Base-by-base conservation (phyloP, 306 rosid species). In the Hippophae tibetana region DNA sequence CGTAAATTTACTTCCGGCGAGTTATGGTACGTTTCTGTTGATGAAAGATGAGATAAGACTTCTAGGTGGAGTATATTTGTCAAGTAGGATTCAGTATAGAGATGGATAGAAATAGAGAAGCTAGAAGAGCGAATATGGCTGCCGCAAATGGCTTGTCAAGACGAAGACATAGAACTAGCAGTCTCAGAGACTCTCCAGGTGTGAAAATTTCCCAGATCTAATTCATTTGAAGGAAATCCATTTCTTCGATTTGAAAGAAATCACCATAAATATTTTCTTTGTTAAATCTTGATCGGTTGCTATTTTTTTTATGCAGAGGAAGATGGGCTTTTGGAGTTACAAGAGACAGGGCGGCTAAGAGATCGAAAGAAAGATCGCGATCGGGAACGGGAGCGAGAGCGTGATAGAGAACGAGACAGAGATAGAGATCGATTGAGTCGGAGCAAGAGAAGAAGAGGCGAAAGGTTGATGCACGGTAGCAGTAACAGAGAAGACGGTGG, bases 101-200 rank as follows among this genome's bases (percentile, higher is more conserved):
- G 75, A 92, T 93, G 97, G 99, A 93, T 61, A 87, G 95, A 55
- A 93, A 73, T 55, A 79, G 97, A 69, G 99, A 93, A 54, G 85
- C 74, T 2, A 82, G 97, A 25, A 83, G 95, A 66, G 57, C 61
- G 6, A 69, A 80, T 60, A 80, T 82, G 88, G 84, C 84, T n/a
- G 84, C 86, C 25, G 10, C 76, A 13, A 90, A 90, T 74, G 86
- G 90, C 26, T 58, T 90, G 65, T 54, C 89, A 0, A 76, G 94
- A 71, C 82, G 99, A n/a, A 76, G 99, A 68, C 86, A 74, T 56
- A 82, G 94, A 38, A 82, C 68, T 77, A 74, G 75, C 71, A 79
- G 84, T 69, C 89, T 84, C 66, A 82, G 97, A 73, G 94, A 88
- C 70, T 93, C 99, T 5, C 99, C 99, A 70, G 99, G 97, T 93